Evolutionary conservation across 1,284 basidiomycete genomes (phyloP), one percentile per base, ranked within the genome.

Genomic region (Ustilago shanxiensis): DNA sequence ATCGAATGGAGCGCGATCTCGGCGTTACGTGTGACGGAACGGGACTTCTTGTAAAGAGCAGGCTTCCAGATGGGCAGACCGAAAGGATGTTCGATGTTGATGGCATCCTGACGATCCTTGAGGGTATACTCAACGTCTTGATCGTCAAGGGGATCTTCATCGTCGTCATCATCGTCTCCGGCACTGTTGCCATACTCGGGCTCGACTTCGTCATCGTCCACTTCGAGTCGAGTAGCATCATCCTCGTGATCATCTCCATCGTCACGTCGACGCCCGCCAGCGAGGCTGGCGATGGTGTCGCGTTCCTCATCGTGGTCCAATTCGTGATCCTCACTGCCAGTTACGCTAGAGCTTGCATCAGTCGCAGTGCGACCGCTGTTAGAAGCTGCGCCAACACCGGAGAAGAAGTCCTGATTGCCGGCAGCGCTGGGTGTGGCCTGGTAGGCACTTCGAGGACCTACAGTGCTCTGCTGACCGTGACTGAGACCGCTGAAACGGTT

Each of bases 31-130:
- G 96, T 98, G 77, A 99, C 93, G 1, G 95, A 95, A 53, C 97
- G 92, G 29, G 93, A 93, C 87, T 99, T 99, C 88, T 97, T 96
- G 91, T 99, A 99, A 60, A 99, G 87, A 0, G 97, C 97, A 14
- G 97, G 97, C 87, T 99, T 99, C 97, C 97, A 99, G 85, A 99
- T 98, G 51, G 95, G 97, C 77, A 99, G 89, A 89, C 97, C 97
- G 87, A 99, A 99, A 8, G 97, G 97, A 87, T 99, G 97, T 86
- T 98, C 95, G 85, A 98, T 95, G 87, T 99, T 99, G 87, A 99
- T 97, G 79, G 89, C 89, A 51, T 97, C 98, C 86, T 99, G 97
- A 31, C 97, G 91, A 81, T 98, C 95, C 87, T 93, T 95, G 78
- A 99, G 88, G 0, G 96, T 99, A 80, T 98, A 88, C 55, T 89